Evolutionary conservation across 176 grass and related monocot genomes (phyloP), one percentile per base, ranked within the genome.

Genomic region (Pontederia paniculata): DNA sequence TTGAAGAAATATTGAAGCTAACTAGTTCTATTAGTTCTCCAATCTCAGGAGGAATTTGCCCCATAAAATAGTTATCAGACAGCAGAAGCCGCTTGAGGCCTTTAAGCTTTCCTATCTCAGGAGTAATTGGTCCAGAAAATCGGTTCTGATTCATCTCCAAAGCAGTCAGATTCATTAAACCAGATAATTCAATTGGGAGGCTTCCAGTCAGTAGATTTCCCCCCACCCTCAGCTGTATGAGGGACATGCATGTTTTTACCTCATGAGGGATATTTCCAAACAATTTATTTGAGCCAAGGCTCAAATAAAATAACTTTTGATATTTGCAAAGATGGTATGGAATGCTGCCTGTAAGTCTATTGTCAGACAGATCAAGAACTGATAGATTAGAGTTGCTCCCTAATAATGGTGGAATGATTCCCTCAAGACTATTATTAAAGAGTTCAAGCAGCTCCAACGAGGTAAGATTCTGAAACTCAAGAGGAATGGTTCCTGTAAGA

Each of bases 1-100:
- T 98, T 0, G 94, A 98, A 9, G 94, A 98, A 68, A 93, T 63
- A 55, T 91, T 91, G 80, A 98, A 98, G 83, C 73, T 84, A 12
- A 98, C 94, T 56, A 98, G 94, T 63, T 90, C 61, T 0, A 66
- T 73, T 20, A 98, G 58, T 48, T 98, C 72, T 41, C 83, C 94
- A 65, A 98, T 79, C 55, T 77, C 18, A 50, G 80, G 53, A 49
- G 94, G 83, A 9, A 98, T 69, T 48, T 88, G 62, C 55, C 94
- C 87, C 0, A 82, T 69, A 63, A 98, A 98, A 74, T 84, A 91
- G 68, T 98, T 98, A 14, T 61, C 56, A 51, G 87, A 91, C 66
- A 98, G 62, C 48, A 98, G 74, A 18, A 93, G 62, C 80, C 87
- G 78, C 63, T 88, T 80, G 2, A 98, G 79, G 57, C 60, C 82